These are phyloP conservation scores for Boechera stricta DNA, from an alignment of 345 rosid genomes.

Conservation along the genomic window DNA sequence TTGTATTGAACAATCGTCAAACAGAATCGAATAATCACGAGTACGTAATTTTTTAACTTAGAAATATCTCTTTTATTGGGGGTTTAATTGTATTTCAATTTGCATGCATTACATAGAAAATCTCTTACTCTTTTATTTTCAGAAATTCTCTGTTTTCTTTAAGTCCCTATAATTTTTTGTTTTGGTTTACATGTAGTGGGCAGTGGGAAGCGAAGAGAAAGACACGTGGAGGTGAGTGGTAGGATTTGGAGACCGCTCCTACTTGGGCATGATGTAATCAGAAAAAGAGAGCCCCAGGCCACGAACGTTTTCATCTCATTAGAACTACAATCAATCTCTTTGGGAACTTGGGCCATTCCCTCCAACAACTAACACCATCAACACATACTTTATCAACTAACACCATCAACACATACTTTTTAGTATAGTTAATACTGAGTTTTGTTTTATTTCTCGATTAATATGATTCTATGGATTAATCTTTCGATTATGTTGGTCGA, in stretches of 20 bases:
- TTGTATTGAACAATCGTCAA: too few relatives aligned
- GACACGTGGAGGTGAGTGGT: slow-evolving; percentile 51
- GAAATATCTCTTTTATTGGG: neutral
- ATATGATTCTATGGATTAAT: slow-evolving; percentile 7
- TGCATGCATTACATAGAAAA: neutral
- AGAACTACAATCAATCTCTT: slow-evolving; percentile 63
- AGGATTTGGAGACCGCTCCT: slow-evolving; percentile 51
- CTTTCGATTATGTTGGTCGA: slow-evolving; percentile 18
- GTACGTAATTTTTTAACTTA: neutral
- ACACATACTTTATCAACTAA: slow-evolving; percentile 37
- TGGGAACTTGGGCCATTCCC: slow-evolving; percentile 95
- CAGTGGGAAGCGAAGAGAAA: neutral
- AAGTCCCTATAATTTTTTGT: neutral
- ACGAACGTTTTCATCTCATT: slow-evolving; percentile 51
- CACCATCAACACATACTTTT: slow-evolving; percentile 41
- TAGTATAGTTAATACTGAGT: slow-evolving; percentile 11
- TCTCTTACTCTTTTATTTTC: neutral
- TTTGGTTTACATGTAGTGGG: slow-evolving; percentile 11
- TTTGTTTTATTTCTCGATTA: slow-evolving; percentile 14
- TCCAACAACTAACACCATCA: slow-evolving; percentile 49
- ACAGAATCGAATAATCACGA: neutral
- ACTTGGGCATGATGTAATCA: slow-evolving; percentile 49
- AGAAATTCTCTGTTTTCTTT: neutral
- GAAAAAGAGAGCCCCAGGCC: slow-evolving; percentile 50
- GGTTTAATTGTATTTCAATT: neutral